Conservation (phyloP, 2,329 filamentous ascomycete species). For the Plectosphaerella plurivora region DNA sequence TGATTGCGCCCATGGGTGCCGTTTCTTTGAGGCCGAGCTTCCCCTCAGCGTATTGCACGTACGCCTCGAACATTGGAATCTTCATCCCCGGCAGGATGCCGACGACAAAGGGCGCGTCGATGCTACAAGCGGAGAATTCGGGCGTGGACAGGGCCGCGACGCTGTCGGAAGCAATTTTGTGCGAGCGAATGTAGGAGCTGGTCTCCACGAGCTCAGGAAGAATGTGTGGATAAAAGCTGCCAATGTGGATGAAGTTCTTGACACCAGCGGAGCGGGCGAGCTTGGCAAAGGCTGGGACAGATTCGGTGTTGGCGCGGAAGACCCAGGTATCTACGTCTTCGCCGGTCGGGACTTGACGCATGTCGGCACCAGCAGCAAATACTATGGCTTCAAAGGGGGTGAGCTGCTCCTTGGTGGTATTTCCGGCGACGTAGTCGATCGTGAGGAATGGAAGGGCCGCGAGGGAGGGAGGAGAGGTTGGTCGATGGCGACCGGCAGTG, state of each 20-base stretch:
- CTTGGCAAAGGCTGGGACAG: conserved; percentile 3
- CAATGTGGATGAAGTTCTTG: conserved; percentile 4
- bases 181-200: conserved; percentile 5
- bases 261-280: conserved; percentile 1
- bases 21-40: background rate
- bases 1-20: conserved; percentile 1
- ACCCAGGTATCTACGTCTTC: conserved; percentile 1
- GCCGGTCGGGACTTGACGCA: conserved; percentile 5
- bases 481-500: conserved; percentile 3
- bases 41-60: conserved; percentile 3
- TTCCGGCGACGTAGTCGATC: conserved; percentile 1
- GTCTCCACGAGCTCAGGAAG: background rate
- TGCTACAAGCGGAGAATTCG: conserved; percentile 1
- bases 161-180: conserved; percentile 1
- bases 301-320: conserved; percentile 3
- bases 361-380: conserved; percentile 7
- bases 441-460: conserved; percentile 1
- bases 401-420: background rate
- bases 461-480: background rate
- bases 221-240: conserved; percentile 2
- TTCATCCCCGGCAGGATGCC: conserved; percentile 4
- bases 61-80: conserved; percentile 1
- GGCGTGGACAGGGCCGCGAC: background rate
- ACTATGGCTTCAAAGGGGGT: conserved; percentile 3
- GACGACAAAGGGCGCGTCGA: conserved; percentile 6